Percentiles rank a stretch among this genome's conserved stretches.
These are phyloP conservation scores for Solanum medicagineum DNA, from an alignment of 257 asterid species.

Conservation along the genomic window DNA sequence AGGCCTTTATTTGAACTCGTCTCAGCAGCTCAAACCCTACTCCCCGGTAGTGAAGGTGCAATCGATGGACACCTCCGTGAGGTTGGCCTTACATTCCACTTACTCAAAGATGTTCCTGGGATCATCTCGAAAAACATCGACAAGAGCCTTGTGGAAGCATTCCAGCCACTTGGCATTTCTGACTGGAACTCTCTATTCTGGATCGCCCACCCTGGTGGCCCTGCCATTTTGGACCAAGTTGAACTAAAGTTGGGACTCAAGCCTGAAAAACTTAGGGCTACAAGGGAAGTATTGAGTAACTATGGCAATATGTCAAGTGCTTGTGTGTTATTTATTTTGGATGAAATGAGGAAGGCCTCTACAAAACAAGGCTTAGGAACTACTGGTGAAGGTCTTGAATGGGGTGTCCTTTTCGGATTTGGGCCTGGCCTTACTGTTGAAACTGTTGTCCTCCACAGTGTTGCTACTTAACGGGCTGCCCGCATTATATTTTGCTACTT, in stretches of 20 bases:
- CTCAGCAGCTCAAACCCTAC: conserved; percentile 44
- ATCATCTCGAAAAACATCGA: conserved; percentile 36
- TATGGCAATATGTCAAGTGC: conserved; percentile 67
- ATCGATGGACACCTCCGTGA: conserved; percentile 51
- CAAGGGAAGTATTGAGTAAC: conserved; percentile 48
- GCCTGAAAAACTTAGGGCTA: conserved; percentile 37
- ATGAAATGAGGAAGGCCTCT: conserved; percentile 62
- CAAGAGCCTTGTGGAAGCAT: conserved; percentile 38
- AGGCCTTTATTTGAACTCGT: conserved; percentile 43
- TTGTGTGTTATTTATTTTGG: conserved; percentile 45
- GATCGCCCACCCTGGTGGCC: conserved; percentile 76
- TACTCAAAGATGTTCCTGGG: conserved; percentile 39
- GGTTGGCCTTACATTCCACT: conserved; percentile 47
- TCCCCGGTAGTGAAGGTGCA: conserved; percentile 44
- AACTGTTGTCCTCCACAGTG: conserved; percentile 56
- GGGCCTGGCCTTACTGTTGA: conserved; percentile 79
- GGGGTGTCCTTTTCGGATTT: conserved; percentile 68
- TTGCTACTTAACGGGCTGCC: conserved; percentile 4
- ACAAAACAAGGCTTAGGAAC: conserved; percentile 36
- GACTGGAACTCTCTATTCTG: conserved; percentile 68
- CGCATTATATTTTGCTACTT: not conserved
- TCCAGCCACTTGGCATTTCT: conserved; percentile 33
- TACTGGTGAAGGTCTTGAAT: conserved; percentile 63
- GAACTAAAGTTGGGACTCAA: conserved; percentile 30
- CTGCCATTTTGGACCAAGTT: conserved; percentile 52